Evolutionary conservation across 1,284 basidiomycete species (phyloP).

Genomic region (Volvariella volvacea): DNA sequence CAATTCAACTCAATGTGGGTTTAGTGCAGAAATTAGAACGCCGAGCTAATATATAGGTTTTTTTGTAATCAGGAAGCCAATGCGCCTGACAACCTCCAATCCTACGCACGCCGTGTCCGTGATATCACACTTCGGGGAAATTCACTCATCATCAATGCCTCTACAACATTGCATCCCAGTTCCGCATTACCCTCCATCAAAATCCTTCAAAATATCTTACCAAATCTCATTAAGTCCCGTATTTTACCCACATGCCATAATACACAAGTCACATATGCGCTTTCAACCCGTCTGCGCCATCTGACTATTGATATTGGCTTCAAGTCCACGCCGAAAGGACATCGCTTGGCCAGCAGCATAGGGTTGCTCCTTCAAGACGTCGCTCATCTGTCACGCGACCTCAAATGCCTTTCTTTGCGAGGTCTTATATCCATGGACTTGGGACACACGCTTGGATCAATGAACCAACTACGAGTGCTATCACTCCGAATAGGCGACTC

Average conservation of each 20-base stretch:
- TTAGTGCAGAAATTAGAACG: no score
- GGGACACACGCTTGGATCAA: conserved; percentile 25
- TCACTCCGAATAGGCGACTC: conserved; percentile 37
- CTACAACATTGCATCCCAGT: no score
- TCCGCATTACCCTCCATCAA: background rate
- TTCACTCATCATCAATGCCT: no score
- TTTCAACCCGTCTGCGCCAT: conserved; percentile 29
- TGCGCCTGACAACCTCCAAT: conserved; percentile 12
- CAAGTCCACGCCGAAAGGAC: conserved; percentile 12
- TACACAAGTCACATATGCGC: conserved; percentile 22
- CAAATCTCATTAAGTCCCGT: conserved; percentile 29
- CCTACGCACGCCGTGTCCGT: background rate
- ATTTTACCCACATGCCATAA: conserved; percentile 29
- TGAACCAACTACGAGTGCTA: conserved; percentile 33
- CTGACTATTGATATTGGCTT: conserved; percentile 41
- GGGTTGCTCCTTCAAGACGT: conserved; percentile 23
- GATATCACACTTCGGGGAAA: no score
- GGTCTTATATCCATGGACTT: conserved; percentile 35
- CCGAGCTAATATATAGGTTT: no score
- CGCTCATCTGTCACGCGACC: conserved; percentile 17
- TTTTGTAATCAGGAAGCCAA: no score
- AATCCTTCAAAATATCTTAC: conserved; percentile 7
- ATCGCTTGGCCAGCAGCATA: conserved; percentile 11
- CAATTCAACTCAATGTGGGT: conserved; percentile 12
- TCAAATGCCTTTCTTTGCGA: conserved; percentile 38